Percentiles rank a stretch among this genome's conserved stretches.
Evolutionary conservation across 2,329 filamentous ascomycete genomes (phyloP).

Genomic region (Didymella segeticola): DNA sequence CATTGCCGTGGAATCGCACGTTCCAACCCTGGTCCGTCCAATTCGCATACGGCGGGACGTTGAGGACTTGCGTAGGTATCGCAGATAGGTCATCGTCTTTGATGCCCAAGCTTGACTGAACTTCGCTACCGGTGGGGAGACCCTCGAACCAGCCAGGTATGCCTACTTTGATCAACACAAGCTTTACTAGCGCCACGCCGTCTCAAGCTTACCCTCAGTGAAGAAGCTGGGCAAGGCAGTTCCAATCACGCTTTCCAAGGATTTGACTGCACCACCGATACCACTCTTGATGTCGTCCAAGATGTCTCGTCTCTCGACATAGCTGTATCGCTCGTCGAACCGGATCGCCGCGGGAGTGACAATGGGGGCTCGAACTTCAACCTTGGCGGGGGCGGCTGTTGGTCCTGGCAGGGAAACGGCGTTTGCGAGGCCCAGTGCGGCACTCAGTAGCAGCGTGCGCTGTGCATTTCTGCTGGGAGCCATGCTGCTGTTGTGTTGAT

Average conservation of each 20-base stretch:
- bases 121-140: slow-evolving; percentile 67
- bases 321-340: slow-evolving; percentile 43
- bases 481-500: slow-evolving; percentile 21
- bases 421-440: slow-evolving; percentile 27
- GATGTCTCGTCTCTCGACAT: slow-evolving; percentile 42
- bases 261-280: slow-evolving; percentile 38
- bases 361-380: slow-evolving; percentile 38
- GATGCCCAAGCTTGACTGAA: slow-evolving; percentile 68
- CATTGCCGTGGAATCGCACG: slow-evolving; percentile 76
- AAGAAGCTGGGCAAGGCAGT: slow-evolving; percentile 47
- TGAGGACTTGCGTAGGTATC: slow-evolving; percentile 72
- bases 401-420: slow-evolving; percentile 43
- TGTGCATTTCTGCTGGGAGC: slow-evolving; percentile 20
- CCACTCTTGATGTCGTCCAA: slow-evolving; percentile 42
- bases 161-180: slow-evolving; percentile 43
- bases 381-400: slow-evolving; percentile 38
- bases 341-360: slow-evolving; percentile 44
- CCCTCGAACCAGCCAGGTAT: slow-evolving; percentile 70
- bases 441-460: slow-evolving; percentile 32
- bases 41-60: slow-evolving; percentile 72
- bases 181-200: slow-evolving; percentile 20
- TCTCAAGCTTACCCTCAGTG: slow-evolving; percentile 38
- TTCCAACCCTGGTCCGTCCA: slow-evolving; percentile 82
- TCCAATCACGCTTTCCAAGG: slow-evolving; percentile 44
- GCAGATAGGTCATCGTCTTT: slow-evolving; percentile 65